Evolutionary conservation across 2,329 filamentous ascomycete species (phyloP).

Genomic region (Paecilomyces fulvus): DNA sequence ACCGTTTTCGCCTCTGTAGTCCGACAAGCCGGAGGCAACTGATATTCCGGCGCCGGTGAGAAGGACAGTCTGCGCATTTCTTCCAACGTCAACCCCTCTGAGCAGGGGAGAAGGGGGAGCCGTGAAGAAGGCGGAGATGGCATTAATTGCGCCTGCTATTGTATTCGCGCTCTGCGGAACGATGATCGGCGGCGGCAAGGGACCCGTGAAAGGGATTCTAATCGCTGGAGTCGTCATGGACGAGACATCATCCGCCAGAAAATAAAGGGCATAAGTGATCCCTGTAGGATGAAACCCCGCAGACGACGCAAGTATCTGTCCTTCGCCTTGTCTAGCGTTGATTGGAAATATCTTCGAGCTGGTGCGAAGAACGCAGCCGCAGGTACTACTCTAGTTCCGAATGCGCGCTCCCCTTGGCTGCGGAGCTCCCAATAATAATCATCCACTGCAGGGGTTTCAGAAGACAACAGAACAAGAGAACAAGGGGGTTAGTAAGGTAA

Average conservation of each 20-base stretch:
- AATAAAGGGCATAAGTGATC: neutral
- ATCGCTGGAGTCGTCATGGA: conserved; percentile 64
- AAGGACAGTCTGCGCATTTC: conserved; percentile 52
- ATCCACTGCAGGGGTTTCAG: neutral
- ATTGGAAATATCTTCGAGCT: neutral
- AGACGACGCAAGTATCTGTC: neutral
- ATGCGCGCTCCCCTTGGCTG: neutral
- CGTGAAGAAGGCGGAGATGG: conserved; percentile 68
- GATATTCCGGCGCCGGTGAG: conserved; percentile 84
- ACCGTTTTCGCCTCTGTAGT: conserved; percentile 82
- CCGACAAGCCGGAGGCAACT: conserved; percentile 83
- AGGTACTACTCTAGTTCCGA: neutral
- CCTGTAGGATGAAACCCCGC: neutral
- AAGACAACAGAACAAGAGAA: neutral
- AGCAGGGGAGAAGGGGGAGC: conserved; percentile 47
- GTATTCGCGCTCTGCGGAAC: conserved; percentile 65
- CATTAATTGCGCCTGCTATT: conserved; percentile 63
- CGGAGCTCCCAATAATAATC: neutral
- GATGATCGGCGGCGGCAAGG: conserved; percentile 66
- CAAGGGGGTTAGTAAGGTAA: neutral
- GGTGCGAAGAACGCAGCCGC: neutral
- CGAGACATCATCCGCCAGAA: conserved; percentile 20
- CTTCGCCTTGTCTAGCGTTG: neutral
- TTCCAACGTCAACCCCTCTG: conserved; percentile 33
- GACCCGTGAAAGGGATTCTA: conserved; percentile 83